Evolutionary conservation across 352 stramenopile species (phyloP), one percentile per base, ranked within the genome.

Genomic region (Pythium folliculosum): DNA sequence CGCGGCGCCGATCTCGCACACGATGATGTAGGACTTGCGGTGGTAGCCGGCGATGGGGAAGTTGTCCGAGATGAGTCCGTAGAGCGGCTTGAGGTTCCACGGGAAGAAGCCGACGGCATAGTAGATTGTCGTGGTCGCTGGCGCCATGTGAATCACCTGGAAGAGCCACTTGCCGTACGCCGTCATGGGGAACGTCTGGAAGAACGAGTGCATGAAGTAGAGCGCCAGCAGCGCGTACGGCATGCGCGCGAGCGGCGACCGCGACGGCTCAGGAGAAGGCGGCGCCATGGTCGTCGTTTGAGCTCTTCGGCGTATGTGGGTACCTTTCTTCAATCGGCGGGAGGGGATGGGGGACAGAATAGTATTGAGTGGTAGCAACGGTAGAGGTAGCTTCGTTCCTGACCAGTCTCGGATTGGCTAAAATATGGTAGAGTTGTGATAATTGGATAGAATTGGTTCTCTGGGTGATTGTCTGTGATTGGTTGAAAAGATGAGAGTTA

Each of bases 1-100:
- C 12, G 81, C 82, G 0, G 86, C 72, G 50, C 76, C 73, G 37
- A 86, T 45, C 60, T 94, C 86, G 32, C 84, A 94, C 10, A 92
- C 35, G 17, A 88, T 60, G 63, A 92, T 94, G 78, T 94, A 94
- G 3, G 80, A 82, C 82, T 92, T 94, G 76, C 82, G 86, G 58
- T 80, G 82, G 73, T 91, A 92, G 23, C 86, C 82, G 6, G 75
- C 80, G 67, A 94, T 76, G 32, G 86, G 84, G 25, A 90, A 76
- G 55, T 81, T 82, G 77, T 94, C 86, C 30, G 84, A 92, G 45
- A 94, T 69, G 30, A 91, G 73, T 0, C 83, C 86, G 65, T 94
- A 94, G 59, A 94, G 77, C 40, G 84, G 86, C 75, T 94, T 94
- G 73, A 92, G 72, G 75, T 94, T 92, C 86, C 86, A 94, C 10